phyloP scores from a whole-genome alignment of 345 rosid genomes.

The Nephelium lappaceum region DNA sequence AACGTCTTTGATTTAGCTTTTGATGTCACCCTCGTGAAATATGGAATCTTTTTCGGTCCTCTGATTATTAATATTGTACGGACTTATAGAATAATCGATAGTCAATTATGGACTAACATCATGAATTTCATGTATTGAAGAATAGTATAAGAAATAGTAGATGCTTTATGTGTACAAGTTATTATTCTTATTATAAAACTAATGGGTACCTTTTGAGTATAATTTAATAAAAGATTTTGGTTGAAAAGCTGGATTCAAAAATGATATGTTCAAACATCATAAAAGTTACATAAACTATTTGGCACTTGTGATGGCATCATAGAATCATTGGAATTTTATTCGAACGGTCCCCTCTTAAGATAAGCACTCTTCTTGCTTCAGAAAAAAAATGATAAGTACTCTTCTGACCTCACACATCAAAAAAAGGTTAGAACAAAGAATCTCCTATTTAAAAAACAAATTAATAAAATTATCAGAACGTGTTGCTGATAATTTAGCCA shows the following conservation, averaged over 20 bases:
- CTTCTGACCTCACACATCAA: neutral
- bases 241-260: neutral
- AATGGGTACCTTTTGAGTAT: neutral
- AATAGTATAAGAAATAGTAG: neutral
- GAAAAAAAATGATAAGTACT: too few relatives aligned
- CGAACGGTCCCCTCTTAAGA: neutral
- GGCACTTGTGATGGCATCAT: neutral
- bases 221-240: neutral
- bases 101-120: too few relatives aligned
- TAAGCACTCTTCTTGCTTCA: neutral
- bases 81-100: too few relatives aligned
- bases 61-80: too few relatives aligned
- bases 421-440: neutral
- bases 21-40: too few relatives aligned
- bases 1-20: too few relatives aligned
- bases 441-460: neutral
- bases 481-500: too few relatives aligned
- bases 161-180: neutral
- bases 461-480: too few relatives aligned
- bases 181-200: neutral
- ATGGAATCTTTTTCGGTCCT: too few relatives aligned
- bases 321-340: neutral
- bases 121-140: too few relatives aligned
- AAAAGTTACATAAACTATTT: neutral
- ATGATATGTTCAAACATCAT: neutral